Conservation (phyloP, 768 basidiomycete species). For the Lentinula detonsa region DNA sequence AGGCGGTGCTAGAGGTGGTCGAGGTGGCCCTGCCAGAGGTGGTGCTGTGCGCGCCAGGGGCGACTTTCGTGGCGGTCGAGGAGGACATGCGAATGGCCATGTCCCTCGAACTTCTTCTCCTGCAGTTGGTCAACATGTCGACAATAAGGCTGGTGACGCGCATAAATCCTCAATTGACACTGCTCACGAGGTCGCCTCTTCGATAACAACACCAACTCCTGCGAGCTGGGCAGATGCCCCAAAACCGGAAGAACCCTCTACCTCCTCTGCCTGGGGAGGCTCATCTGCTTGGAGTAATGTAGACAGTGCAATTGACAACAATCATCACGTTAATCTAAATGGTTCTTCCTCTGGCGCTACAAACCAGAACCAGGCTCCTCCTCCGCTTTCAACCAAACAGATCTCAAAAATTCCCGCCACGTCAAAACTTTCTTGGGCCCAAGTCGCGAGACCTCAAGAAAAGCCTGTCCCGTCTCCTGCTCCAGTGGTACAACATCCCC, state of each 20-base stretch:
- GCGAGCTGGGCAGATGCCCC: constrained; percentile 22
- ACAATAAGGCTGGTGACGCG: constrained; percentile 17
- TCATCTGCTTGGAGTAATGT: constrained; percentile 23
- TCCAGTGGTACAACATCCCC: constrained; percentile 13
- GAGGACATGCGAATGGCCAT: constrained; percentile 30
- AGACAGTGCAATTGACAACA: not conserved
- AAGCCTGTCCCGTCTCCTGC: constrained; percentile 44
- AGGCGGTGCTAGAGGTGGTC: constrained; percentile 50
- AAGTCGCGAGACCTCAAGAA: constrained; percentile 71
- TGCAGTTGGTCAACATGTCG: constrained; percentile 13
- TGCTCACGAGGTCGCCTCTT: constrained; percentile 13
- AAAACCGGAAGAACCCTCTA: not conserved
- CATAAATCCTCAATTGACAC: constrained; percentile 19
- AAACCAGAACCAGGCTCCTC: constrained; percentile 5
- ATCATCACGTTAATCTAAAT: not conserved
- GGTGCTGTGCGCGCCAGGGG: constrained; percentile 26
- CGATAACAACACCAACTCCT: constrained; percentile 25
- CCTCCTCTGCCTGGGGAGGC: constrained; percentile 24
- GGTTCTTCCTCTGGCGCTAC: not conserved
- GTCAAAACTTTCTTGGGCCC: constrained; percentile 82
- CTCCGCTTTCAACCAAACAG: constrained; percentile 20
- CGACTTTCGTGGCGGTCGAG: constrained; percentile 13
- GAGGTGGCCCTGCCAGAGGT: constrained; percentile 51
- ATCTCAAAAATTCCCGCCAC: constrained; percentile 57
- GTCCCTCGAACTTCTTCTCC: constrained; percentile 26